Evolutionary conservation across 495 filamentous ascomycete species (phyloP).

Genomic region (Penicillium atrosanguineum): DNA sequence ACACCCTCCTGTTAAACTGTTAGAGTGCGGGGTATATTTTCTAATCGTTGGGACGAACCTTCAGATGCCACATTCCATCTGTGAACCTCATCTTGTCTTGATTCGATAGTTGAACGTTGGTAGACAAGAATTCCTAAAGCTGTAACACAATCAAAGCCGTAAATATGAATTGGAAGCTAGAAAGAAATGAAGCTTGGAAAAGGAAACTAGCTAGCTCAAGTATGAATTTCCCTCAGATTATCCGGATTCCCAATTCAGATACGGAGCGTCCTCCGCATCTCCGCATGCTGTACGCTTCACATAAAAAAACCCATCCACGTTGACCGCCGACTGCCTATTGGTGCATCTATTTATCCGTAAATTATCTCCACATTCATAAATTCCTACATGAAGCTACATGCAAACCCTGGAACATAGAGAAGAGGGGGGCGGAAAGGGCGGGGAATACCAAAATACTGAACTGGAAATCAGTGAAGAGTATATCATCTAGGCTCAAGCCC

Average conservation of each 20-base stretch:
- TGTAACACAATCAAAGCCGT: not conserved
- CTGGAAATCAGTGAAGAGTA: too few species aligned
- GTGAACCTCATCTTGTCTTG: conserved; percentile 44
- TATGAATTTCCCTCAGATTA: not conserved
- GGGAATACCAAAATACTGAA: not conserved
- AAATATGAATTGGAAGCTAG: not conserved
- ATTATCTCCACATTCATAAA: not conserved
- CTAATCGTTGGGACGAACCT: conserved; percentile 19
- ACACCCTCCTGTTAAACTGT: conserved; percentile 29
- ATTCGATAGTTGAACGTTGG: not conserved
- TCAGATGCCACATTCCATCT: conserved; percentile 43
- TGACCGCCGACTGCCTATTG: not conserved
- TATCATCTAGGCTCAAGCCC: too few species aligned
- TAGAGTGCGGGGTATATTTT: not conserved
- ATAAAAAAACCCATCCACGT: not conserved
- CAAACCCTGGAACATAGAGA: not conserved
- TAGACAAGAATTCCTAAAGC: not conserved
- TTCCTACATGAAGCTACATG: not conserved
- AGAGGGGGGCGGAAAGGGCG: not conserved
- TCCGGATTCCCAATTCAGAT: conserved; percentile 19
- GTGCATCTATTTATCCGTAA: not conserved
- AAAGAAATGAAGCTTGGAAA: not conserved
- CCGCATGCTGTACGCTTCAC: conserved; percentile 5
- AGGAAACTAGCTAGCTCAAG: not conserved
- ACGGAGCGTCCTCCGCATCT: conserved; percentile 22